These are phyloP conservation scores for Salicornia ramosissima DNA, from an alignment of 148 eudicot genomes.

Conservation along the genomic window DNA sequence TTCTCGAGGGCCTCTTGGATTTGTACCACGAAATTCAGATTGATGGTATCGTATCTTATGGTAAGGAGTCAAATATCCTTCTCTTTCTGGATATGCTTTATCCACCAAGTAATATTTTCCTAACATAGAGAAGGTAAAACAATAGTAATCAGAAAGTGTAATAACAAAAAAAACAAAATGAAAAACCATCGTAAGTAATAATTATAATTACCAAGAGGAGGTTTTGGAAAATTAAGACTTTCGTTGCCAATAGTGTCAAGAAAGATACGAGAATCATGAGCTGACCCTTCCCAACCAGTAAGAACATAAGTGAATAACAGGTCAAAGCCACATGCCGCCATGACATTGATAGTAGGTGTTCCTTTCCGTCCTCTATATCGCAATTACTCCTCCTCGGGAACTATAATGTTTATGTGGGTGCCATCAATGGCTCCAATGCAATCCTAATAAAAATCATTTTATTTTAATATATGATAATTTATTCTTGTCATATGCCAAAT, in stretches of 20 bases:
- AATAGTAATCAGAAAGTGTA: too few relatives aligned
- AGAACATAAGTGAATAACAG: constrained; percentile 4
- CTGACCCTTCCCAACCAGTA: neutral
- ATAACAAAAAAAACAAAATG: too few relatives aligned
- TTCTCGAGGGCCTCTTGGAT: too few relatives aligned
- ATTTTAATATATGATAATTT: too few relatives aligned
- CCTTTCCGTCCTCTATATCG: constrained; percentile 5
- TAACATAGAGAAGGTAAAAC: too few relatives aligned
- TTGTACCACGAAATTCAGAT: too few relatives aligned
- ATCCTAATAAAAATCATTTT: too few relatives aligned
- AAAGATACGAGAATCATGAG: neutral
- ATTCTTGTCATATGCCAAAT: too few relatives aligned
- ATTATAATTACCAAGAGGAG: neutral
- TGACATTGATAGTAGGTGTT: neutral
- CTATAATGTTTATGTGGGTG: neutral
- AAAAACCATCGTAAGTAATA: too few relatives aligned
- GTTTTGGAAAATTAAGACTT: neutral
- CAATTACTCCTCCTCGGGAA: too few relatives aligned
- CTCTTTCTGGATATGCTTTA: neutral
- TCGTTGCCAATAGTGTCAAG: neutral
- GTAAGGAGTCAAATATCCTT: neutral
- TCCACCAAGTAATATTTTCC: too few relatives aligned
- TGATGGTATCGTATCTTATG: neutral
- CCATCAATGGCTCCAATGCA: constrained; percentile 14
- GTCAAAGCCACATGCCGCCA: constrained; percentile 2